Evolutionary conservation across 176 grass and related monocot genomes (phyloP).

Genomic region (Tillandsia leiboldiana): DNA sequence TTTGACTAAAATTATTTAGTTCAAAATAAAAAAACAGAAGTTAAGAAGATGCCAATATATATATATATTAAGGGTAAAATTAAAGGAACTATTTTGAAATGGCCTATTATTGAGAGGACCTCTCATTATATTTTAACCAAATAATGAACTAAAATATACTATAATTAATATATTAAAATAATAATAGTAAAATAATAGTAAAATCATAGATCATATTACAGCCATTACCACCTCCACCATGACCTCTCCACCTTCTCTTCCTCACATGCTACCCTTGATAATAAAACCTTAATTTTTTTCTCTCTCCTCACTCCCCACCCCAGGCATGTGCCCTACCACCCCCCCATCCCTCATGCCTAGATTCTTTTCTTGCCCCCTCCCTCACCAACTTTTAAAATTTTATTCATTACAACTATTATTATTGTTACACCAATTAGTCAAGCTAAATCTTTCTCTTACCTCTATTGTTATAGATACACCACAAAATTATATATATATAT

Average conservation of each 20-base stretch:
- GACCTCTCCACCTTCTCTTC: conserved; percentile 25
- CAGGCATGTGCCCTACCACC: conserved; percentile 37
- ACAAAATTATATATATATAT: too few species aligned
- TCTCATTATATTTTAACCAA: too few species aligned
- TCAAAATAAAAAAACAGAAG: not conserved
- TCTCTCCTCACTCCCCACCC: conserved; percentile 31
- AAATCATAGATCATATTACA: not conserved
- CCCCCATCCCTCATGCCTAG: conserved; percentile 35
- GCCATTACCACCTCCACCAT: not conserved
- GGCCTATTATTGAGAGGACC: too few species aligned
- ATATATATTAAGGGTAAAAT: too few species aligned
- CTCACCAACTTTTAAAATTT: not conserved
- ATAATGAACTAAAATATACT: too few species aligned
- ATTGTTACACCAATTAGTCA: not conserved
- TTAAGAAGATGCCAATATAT: not conserved
- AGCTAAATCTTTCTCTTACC: not conserved
- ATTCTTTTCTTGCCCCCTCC: conserved; percentile 26
- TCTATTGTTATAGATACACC: not conserved
- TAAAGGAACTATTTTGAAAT: too few species aligned
- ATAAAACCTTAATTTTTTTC: conserved; percentile 17
- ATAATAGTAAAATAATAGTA: not conserved
- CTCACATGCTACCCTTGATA: conserved; percentile 20
- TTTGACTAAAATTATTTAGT: not conserved
- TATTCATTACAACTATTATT: not conserved
- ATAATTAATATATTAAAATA: not conserved